Evolutionary conservation across 805 yeast species (phyloP).

Genomic region (Candida sonorensis): DNA sequence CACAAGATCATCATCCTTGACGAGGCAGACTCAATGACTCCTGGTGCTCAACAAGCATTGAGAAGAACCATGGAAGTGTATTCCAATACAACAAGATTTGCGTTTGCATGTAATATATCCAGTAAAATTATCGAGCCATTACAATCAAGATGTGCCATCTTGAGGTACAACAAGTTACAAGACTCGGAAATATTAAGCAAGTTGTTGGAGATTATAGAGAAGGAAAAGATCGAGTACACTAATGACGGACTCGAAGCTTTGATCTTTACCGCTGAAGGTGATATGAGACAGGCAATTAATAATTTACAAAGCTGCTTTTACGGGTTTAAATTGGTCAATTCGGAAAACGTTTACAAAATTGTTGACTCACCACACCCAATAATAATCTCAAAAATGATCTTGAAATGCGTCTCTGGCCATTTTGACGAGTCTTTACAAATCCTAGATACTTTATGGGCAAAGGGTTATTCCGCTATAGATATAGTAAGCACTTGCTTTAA

Average conservation of each 20-base stretch:
- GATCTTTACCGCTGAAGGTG: conserved; percentile 95
- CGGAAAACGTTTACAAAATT: conserved; percentile 87
- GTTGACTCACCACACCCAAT: conserved; percentile 97
- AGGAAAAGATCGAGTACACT: conserved; percentile 69
- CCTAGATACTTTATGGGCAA: conserved; percentile 69
- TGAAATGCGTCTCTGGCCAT: conserved; percentile 23
- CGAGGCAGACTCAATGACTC: conserved; percentile 96
- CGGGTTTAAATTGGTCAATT: conserved; percentile 87
- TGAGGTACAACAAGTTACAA: conserved; percentile 71
- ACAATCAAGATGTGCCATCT: conserved; percentile 92
- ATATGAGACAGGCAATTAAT: conserved; percentile 96
- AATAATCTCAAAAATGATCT: conserved; percentile 64
- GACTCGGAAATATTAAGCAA: conserved; percentile 83
- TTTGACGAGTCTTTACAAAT: conserved; percentile 62
- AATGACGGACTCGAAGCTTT: conserved; percentile 91
- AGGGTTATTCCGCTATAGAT: conserved; percentile 92
- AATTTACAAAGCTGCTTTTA: conserved; percentile 91
- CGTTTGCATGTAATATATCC: conserved; percentile 96
- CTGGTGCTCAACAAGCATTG: conserved; percentile 93
- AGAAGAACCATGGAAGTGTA: conserved; percentile 94
- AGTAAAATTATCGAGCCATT: conserved; percentile 94
- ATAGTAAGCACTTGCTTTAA: conserved; percentile 85
- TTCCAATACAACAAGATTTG: conserved; percentile 93
- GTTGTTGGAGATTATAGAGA: conserved; percentile 59
- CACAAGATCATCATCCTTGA: conserved; percentile 91